Conservation (phyloP, 352 stramenopile species). For the Phytophthora citrophthora region DNA sequence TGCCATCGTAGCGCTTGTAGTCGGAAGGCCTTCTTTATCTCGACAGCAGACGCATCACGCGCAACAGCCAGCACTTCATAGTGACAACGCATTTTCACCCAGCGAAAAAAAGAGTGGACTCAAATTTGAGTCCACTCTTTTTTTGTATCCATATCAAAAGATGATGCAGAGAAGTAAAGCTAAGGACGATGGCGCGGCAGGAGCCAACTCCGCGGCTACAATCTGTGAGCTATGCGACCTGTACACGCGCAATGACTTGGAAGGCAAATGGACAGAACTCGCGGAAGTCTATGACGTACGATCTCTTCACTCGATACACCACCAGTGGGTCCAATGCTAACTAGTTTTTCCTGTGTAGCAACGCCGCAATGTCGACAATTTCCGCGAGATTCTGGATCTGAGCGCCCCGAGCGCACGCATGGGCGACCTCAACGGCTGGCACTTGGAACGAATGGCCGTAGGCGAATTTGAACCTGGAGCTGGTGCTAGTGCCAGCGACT, state of each 20-base stretch:
- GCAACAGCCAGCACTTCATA: slow-evolving; percentile 82
- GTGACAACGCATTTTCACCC: slow-evolving; percentile 75
- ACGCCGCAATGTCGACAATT: slow-evolving; percentile 79
- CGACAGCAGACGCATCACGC: slow-evolving; percentile 53
- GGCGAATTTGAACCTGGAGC: slow-evolving; percentile 63
- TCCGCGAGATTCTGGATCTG: slow-evolving; percentile 77
- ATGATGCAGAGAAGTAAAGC: slow-evolving; percentile 35
- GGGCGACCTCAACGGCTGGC: slow-evolving; percentile 74
- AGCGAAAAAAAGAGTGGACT: slow-evolving; percentile 9
- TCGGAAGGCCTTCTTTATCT: slow-evolving; percentile 85
- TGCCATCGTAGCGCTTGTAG: slow-evolving; percentile 81
- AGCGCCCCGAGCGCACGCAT: slow-evolving; percentile 63
- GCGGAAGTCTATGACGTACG: slow-evolving; percentile 75
- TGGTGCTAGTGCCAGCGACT: slow-evolving; percentile 39
- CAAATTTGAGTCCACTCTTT: not conserved
- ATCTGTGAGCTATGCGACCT: slow-evolving; percentile 70
- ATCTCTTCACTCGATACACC: slow-evolving; percentile 1
- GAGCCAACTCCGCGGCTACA: slow-evolving; percentile 27
- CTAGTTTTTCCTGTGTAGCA: slow-evolving; percentile 39
- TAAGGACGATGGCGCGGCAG: slow-evolving; percentile 36
- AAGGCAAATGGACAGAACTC: slow-evolving; percentile 75
- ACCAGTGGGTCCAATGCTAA: not conserved
- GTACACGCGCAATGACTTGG: slow-evolving; percentile 66
- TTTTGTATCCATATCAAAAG: slow-evolving; percentile 1
- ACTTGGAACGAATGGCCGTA: slow-evolving; percentile 84